Evolutionary conservation across 345 rosid genomes (phyloP).

Genomic region (Alliaria petiolata): DNA sequence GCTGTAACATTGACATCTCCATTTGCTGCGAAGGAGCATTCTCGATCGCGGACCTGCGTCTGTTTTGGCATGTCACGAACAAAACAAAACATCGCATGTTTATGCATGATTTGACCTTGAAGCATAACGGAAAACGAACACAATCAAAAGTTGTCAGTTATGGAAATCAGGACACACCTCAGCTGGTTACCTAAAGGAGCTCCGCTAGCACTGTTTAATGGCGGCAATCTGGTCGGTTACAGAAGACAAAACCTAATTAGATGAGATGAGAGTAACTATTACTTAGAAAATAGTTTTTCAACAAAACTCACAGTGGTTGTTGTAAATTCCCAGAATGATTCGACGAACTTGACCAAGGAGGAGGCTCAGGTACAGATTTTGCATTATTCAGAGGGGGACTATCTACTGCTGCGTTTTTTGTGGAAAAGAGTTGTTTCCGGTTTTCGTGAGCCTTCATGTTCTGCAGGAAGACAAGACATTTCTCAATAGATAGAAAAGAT

Average conservation of each 20-base stretch:
- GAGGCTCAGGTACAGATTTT: slow-evolving; percentile 61
- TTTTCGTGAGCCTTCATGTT: slow-evolving; percentile 92
- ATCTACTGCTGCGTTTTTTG: slow-evolving; percentile 54
- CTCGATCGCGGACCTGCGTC: slow-evolving; percentile 81
- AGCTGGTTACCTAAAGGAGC: slow-evolving; percentile 69
- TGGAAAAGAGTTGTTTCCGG: slow-evolving; percentile 72
- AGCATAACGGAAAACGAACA: not conserved
- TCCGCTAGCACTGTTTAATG: slow-evolving; percentile 35
- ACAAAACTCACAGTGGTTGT: slow-evolving; percentile 49
- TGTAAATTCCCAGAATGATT: slow-evolving; percentile 38
- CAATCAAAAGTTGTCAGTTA: not conserved
- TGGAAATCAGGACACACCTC: slow-evolving; percentile 44
- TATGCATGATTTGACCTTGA: not conserved
- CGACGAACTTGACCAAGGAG: slow-evolving; percentile 80
- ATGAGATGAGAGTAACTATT: not conserved
- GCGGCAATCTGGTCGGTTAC: slow-evolving; percentile 42
- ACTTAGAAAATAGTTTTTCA: not conserved
- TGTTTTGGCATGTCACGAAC: too few species aligned
- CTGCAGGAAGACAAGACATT: slow-evolving; percentile 32
- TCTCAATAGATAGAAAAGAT: not conserved
- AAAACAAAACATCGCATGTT: not conserved
- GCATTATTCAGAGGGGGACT: slow-evolving; percentile 44
- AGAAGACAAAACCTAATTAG: slow-evolving; percentile 23
- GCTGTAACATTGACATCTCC: slow-evolving; percentile 93
- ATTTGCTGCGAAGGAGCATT: slow-evolving; percentile 61